These are phyloP conservation scores for Artemisia argyi DNA, from an alignment of 129 eudicot species.

Conservation along the genomic window DNA sequence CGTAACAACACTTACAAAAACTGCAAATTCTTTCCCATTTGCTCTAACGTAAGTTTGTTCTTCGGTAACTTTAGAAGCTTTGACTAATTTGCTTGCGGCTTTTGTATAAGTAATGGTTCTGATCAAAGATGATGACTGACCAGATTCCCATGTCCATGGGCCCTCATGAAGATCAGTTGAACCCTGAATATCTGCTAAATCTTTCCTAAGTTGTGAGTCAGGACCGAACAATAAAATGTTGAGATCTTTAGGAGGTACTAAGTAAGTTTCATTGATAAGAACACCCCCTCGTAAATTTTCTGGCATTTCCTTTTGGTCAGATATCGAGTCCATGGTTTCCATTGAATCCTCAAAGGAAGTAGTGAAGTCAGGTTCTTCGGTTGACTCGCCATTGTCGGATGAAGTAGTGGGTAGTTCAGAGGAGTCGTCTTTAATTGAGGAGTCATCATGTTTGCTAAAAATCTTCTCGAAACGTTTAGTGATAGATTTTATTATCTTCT, in stretches of 20 bases:
- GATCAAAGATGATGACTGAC: slow-evolving; percentile 42
- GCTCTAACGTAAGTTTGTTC: slow-evolving; percentile 81
- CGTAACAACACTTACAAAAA: slow-evolving; percentile 60
- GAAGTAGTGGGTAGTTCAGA: slow-evolving; percentile 52
- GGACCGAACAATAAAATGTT: slow-evolving; percentile 65
- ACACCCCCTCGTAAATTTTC: slow-evolving; percentile 70
- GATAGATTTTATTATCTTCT: slow-evolving; percentile 57
- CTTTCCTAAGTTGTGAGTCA: slow-evolving; percentile 59
- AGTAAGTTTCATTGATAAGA: slow-evolving; percentile 72
- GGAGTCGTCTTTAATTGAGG: slow-evolving; percentile 44
- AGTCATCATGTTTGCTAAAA: slow-evolving; percentile 52
- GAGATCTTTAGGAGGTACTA: slow-evolving; percentile 59
- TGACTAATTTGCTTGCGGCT: slow-evolving; percentile 69
- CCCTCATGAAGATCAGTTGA: slow-evolving; percentile 70
- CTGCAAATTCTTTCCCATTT: slow-evolving; percentile 62
- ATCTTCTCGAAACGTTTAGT: slow-evolving; percentile 64
- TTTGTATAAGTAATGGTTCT: slow-evolving; percentile 66
- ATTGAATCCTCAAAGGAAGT: slow-evolving; percentile 61
- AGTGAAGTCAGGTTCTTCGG: slow-evolving; percentile 38
- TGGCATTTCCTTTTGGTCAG: slow-evolving; percentile 55
- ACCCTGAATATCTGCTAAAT: slow-evolving; percentile 62
- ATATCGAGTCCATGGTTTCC: slow-evolving; percentile 53
- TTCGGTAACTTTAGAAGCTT: slow-evolving; percentile 84
- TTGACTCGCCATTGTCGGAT: slow-evolving; percentile 65
- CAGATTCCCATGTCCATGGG: slow-evolving; percentile 69